Base-by-base conservation (phyloP, 108 stramenopile species). In the Thalassiosira profunda region DNA sequence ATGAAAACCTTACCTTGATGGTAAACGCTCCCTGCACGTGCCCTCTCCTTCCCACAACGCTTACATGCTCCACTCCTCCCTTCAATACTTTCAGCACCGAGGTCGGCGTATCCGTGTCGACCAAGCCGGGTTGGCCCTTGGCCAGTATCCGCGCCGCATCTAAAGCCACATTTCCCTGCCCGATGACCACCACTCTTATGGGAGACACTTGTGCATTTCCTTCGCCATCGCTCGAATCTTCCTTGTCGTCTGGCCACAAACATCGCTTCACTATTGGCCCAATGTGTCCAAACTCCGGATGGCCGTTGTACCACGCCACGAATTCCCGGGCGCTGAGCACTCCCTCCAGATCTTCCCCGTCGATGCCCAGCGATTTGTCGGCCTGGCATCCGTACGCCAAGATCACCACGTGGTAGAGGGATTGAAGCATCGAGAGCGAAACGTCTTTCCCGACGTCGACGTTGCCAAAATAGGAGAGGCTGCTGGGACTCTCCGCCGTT, bases 301-400 rank as follows among this genome's bases (percentile, higher is more conserved):
- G 85, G 10, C 93, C 95, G 80, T 98, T 98, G 80, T 97, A 97
- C 97, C 98, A 99, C 38, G 89, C 88, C 23, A 99, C 98, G 81
- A 98, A 98, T 49, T 92, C 80, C 2, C 97, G 69, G 3, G 99
- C 97, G 40, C 86, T 81, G 53, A 96, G 52, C 30, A 99, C 93
- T 17, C 93, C 89, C 30, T 65, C 42, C 24, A 91, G 59, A 5
- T 73, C 67, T 28, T 82, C 82, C 4, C 86, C 86, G n/a, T 81
- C 80, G 10, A 95, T 62, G 12, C 65, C 61, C 29, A 92, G 53
- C 36, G 58, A 53, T 34, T 63, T 74, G 60, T 89, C 90, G 24
- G 59, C 45, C 79, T 90, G 87, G 74, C 91, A 93, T 10, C 99
- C 99, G 61, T 96, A 97, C 9, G 98, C 96, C 35, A 99, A 53